These are phyloP conservation scores for Scheffersomyces spartinae DNA, from an alignment of 805 yeast species.

Conservation along the genomic window DNA sequence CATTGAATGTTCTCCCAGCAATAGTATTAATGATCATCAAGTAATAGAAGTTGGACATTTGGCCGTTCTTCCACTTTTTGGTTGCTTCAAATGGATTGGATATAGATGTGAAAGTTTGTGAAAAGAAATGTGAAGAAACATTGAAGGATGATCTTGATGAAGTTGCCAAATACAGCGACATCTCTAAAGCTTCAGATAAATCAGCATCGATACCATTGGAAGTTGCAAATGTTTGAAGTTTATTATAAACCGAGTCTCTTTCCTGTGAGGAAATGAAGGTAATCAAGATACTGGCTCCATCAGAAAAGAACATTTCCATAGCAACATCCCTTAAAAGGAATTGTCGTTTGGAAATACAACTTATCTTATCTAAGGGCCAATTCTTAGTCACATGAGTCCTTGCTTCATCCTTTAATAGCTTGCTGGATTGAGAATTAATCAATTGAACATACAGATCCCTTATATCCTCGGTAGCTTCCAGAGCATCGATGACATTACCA, in stretches of 20 bases:
- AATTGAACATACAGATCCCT: conserved; percentile 63
- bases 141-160: conserved; percentile 6
- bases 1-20: conserved; percentile 85
- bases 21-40: conserved; percentile 69
- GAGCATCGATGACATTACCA: conserved; percentile 50
- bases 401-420: conserved; percentile 11
- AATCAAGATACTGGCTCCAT: conserved; percentile 60
- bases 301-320: conserved; percentile 60
- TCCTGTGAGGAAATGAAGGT: conserved; percentile 44
- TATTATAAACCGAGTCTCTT: conserved; percentile 46
- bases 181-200: conserved; percentile 39
- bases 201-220: conserved; percentile 43
- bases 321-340: conserved; percentile 75
- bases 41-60: conserved; percentile 74
- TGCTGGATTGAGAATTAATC: conserved; percentile 36
- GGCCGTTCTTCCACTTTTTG: conserved; percentile 63
- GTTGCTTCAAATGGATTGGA: conserved; percentile 36
- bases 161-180: conserved; percentile 24
- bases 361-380: conserved; percentile 52
- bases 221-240: conserved; percentile 37
- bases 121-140: conserved; percentile 17
- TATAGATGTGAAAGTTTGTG: conserved; percentile 26
- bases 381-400: conserved; percentile 35
- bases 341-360: conserved; percentile 61
- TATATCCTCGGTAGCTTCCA: conserved; percentile 48